Evolutionary conservation across 352 stramenopile genomes (phyloP).

Genomic region (Albugo laibachii): DNA sequence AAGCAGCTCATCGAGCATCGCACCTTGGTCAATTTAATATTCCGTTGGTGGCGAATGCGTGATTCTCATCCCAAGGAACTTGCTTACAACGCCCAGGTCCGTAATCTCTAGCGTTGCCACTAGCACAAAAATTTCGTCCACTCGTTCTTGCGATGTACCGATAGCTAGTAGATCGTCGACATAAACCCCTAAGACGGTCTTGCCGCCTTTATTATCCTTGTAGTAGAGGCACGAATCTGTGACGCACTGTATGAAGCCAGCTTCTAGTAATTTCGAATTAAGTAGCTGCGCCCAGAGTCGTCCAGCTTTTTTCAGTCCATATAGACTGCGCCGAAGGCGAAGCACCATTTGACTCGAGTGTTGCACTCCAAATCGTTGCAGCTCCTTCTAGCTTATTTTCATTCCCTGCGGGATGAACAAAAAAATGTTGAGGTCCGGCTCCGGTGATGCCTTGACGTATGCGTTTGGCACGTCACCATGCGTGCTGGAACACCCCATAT

Average conservation of each 20-base stretch:
- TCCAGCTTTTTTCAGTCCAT: constrained; percentile 18
- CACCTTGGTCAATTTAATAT: no score
- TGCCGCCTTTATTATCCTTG: no score
- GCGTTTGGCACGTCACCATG: constrained; percentile 3
- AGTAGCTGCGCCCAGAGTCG: constrained; percentile 2
- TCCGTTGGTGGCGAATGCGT: no score
- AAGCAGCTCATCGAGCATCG: background rate
- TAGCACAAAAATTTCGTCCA: background rate
- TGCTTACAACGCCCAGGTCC: background rate
- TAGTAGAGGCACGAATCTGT: no score
- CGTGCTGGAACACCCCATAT: background rate
- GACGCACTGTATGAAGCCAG: no score
- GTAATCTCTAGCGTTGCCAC: background rate
- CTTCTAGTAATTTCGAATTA: background rate
- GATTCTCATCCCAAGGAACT: background rate
- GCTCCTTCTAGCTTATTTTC: background rate
- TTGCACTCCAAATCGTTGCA: background rate
- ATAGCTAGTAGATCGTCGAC: background rate
- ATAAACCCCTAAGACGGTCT: background rate
- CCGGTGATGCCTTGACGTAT: constrained; percentile 2
- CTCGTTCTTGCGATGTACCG: background rate
- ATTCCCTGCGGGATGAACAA: constrained; percentile 1
- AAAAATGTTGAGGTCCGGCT: background rate
- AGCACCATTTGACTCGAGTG: constrained; percentile 7
- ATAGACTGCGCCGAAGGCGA: constrained; percentile 8